A percentile compares a stretch with the other conserved stretches of the same genome.
phyloP scores from a whole-genome alignment of 2,329 filamentous ascomycete species.

The Emmonsiellopsis sp. region DNA sequence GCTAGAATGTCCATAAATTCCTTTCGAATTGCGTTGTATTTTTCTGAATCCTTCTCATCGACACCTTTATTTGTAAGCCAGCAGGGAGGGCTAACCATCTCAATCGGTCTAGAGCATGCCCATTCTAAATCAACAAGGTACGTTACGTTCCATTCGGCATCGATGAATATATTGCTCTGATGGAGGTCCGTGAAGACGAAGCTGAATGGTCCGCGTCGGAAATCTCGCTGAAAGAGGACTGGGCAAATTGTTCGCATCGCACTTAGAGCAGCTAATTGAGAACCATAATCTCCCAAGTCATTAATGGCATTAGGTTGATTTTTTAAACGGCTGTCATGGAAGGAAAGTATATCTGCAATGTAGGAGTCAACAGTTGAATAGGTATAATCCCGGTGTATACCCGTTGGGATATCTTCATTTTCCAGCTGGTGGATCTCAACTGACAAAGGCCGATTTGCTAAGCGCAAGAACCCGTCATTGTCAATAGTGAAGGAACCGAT shows the following conservation, averaged over 20 bases:
- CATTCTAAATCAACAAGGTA: conserved; percentile 26
- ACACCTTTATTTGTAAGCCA: conserved; percentile 19
- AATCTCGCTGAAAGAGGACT: conserved; percentile 21
- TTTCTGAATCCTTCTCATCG: conserved; percentile 12
- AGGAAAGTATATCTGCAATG: conserved; percentile 17
- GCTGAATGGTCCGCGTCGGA: conserved; percentile 27
- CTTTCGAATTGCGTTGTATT: conserved; percentile 3
- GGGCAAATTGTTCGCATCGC: conserved; percentile 20
- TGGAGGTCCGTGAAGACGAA: conserved; percentile 32
- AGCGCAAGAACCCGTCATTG: conserved; percentile 14
- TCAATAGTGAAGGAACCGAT: conserved; percentile 27
- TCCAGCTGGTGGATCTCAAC: conserved; percentile 17
- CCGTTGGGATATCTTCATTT: conserved; percentile 18
- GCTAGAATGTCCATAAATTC: conserved; percentile 10
- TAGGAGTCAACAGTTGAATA: conserved; percentile 19
- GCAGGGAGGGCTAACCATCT: conserved; percentile 20
- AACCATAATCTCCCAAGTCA: conserved; percentile 19
- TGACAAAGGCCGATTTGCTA: conserved; percentile 18
- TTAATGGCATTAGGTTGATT: conserved; percentile 21
- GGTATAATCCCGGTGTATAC: conserved; percentile 16
- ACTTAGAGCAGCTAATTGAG: conserved; percentile 19
- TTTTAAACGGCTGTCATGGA: conserved; percentile 18
- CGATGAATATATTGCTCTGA: conserved; percentile 27
- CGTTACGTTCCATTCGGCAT: conserved; percentile 27
- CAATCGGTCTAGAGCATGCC: conserved; percentile 21